Base-by-base conservation (phyloP, 208 protist genomes). In the Acanthamoeba triangularis region DNA sequence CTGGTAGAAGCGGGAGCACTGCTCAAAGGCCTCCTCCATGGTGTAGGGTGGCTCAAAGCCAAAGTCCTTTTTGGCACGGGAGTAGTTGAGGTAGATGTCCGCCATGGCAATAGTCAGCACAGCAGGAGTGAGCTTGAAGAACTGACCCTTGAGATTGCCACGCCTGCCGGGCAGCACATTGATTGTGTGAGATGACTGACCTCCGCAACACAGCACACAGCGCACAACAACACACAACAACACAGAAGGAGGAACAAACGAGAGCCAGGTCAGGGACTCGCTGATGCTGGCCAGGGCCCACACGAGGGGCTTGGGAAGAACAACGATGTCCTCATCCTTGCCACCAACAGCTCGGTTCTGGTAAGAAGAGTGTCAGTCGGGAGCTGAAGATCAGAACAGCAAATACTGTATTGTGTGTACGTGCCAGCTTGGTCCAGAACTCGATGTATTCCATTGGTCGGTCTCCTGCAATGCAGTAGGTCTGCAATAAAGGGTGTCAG, bases 51-150 rank as follows among this genome's bases (percentile, higher is more conserved):
- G 95, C 33, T 72, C 95, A 37, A 94, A 97, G 23, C 85, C 56
- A n/a, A 97, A 63, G 41, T 96, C 95, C 76, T 90, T 93, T 67
- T 95, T 97, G 25, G 96, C 96, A 35, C 93, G 92, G 10, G 61
- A 18, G 37, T 78, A 93, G n/a, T 95, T 85, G 65, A 97, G 95
- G 52, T 87, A 94, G 90, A 92, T 72, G 59, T 92, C 61, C 11
- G n/a, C 35, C 41, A 30, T 20, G 56, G 85, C 85, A 33, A 76
- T 47, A 41, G 23, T 47, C 10, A 92, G 85, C 28, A 92, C 85
- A 3, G 56, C 18, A 0, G 63, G 85, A 3, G 85, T 92, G 33
- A 92, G 85, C 44, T 65, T 92, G 61, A 92, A 74, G 41, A 92
- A 49, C 37, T 74, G 25, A 7, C 59, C 85, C 61, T 92, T 92